Conservation (phyloP, 2,329 filamentous ascomycete species). For the Ophiostoma novo-ulmi region DNA sequence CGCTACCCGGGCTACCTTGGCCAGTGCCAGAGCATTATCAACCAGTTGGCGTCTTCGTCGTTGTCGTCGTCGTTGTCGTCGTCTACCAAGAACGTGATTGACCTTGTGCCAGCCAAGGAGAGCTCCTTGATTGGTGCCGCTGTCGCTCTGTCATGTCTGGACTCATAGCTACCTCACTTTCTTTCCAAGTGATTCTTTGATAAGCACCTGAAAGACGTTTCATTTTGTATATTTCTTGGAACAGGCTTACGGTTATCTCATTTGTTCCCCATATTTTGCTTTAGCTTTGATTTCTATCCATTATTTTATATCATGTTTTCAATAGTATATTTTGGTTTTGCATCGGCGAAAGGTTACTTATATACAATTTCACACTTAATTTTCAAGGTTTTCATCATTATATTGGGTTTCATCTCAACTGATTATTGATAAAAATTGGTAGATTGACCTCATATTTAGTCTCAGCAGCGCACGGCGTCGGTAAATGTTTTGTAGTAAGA, state of each 20-base stretch:
- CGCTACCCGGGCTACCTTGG: conserved; percentile 65
- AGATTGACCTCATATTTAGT: too few relatives aligned
- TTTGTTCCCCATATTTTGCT: not conserved
- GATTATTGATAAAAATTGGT: too few relatives aligned
- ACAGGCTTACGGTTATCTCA: not conserved
- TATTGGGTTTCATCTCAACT: too few relatives aligned
- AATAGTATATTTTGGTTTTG: too few relatives aligned
- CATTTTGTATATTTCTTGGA: not conserved
- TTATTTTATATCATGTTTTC: too few relatives aligned
- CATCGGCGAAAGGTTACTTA: too few relatives aligned
- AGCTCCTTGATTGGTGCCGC: conserved; percentile 72
- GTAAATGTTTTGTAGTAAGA: too few relatives aligned
- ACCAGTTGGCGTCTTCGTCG: conserved; percentile 43
- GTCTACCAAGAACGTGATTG: conserved; percentile 40
- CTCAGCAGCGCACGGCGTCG: too few relatives aligned
- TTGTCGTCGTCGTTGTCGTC: conserved; percentile 30
- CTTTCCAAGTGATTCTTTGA: not conserved
- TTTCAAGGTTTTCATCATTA: too few relatives aligned
- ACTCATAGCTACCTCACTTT: conserved; percentile 20
- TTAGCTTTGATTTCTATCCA: not conserved
- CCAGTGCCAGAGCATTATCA: conserved; percentile 58
- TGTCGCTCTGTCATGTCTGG: conserved; percentile 55
- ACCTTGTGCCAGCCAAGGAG: conserved; percentile 64
- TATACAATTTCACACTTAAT: too few relatives aligned
- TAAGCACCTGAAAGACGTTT: too few relatives aligned